These are phyloP conservation scores for Diaporthe citriasiana DNA, from an alignment of 2,329 filamentous ascomycete genomes.

Conservation along the genomic window DNA sequence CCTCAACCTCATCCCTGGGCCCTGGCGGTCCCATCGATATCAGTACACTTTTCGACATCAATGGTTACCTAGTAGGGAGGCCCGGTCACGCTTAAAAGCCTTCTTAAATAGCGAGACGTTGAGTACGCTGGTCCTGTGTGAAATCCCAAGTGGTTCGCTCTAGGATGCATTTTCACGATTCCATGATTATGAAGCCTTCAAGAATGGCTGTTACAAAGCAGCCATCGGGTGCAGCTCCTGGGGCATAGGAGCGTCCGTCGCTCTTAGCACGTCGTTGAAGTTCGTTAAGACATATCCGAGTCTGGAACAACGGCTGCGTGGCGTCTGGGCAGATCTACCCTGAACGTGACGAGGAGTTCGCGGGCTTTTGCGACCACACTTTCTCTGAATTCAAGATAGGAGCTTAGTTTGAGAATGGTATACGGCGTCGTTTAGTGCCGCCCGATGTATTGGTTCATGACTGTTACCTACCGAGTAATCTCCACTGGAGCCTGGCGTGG, in stretches of 20 bases:
- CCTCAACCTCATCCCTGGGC: not conserved
- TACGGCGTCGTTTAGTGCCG: not conserved
- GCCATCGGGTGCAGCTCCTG: not conserved
- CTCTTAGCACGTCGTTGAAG: not conserved
- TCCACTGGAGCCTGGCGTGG: slow-evolving; percentile 5
- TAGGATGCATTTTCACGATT: not conserved
- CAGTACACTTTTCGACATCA: not conserved
- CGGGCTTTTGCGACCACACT: not conserved
- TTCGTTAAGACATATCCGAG: not conserved
- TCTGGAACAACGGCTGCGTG: not conserved
- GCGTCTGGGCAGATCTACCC: slow-evolving; percentile 1
- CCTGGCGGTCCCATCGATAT: not conserved
- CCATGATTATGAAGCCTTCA: slow-evolving; percentile 2
- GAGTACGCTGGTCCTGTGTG: not conserved
- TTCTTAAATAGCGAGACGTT: not conserved
- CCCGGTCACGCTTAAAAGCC: no score
- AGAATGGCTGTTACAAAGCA: not conserved
- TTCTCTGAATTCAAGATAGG: not conserved
- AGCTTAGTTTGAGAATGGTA: not conserved
- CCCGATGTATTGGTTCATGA: not conserved
- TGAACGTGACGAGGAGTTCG: not conserved
- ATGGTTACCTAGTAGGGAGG: not conserved
- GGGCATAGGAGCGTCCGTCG: not conserved
- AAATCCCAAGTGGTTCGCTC: not conserved
- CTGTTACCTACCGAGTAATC: not conserved